Percentiles rank a stretch among this genome's conserved stretches.
Conservation (phyloP, 176 grass and related monocot species). For the Chrysopogon serrulatus region DNA sequence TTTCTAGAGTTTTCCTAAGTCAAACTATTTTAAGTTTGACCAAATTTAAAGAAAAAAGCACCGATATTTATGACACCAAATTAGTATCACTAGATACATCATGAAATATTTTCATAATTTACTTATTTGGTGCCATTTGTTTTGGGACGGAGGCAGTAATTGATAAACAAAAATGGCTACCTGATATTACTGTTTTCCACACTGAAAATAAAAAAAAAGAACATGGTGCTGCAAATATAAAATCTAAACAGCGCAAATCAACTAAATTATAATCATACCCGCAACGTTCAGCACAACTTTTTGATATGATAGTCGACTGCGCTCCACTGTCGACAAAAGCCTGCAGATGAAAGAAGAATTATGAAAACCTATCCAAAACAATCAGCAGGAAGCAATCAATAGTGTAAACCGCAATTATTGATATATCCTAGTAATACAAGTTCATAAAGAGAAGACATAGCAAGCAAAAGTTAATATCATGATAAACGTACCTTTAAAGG, state of each 20-base stretch:
- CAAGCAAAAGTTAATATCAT: background rate
- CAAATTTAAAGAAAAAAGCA: background rate
- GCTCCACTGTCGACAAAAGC: conserved; percentile 99
- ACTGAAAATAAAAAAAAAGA: background rate
- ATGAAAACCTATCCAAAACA: conserved; percentile 18
- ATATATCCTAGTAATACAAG: background rate
- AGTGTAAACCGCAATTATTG: background rate
- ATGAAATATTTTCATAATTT: background rate
- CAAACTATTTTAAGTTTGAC: background rate
- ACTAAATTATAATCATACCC: conserved; percentile 57
- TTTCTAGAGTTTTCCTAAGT: background rate
- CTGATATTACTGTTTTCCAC: background rate
- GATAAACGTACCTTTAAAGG: conserved; percentile 78
- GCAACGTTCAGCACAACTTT: conserved; percentile 91
- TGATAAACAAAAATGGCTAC: background rate
- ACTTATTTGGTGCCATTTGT: background rate
- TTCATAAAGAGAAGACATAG: background rate
- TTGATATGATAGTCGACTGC: conserved; percentile 98
- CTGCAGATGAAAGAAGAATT: conserved; percentile 43
- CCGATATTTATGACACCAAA: background rate
- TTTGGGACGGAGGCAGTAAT: background rate
- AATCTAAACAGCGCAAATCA: background rate
- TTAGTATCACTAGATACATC: background rate
- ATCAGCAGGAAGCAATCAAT: background rate
- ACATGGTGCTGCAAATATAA: background rate